These are phyloP conservation scores for Cavenderia fasciculata DNA, from an alignment of 78 protist species.

Conservation along the genomic window DNA sequence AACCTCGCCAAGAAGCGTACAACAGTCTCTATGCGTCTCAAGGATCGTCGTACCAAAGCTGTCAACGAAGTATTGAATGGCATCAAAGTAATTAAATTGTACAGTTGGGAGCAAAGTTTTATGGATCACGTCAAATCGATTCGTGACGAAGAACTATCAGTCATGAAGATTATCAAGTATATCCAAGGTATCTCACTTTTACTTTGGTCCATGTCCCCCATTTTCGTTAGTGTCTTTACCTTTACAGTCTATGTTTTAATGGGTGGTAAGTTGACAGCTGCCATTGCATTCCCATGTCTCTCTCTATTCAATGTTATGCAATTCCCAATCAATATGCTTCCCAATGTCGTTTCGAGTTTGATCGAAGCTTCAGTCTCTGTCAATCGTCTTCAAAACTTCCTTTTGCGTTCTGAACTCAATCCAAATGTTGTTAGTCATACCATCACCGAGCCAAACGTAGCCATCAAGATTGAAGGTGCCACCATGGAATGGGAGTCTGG, in stretches of 20 bases:
- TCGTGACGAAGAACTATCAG: constrained; percentile 30
- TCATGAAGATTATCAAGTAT: constrained; percentile 10
- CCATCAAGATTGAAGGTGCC: constrained; percentile 19
- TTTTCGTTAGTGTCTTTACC: constrained; percentile 80
- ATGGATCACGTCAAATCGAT: constrained; percentile 34
- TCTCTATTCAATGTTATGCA: constrained; percentile 90
- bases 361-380: constrained; percentile 87
- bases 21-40: constrained; percentile 53
- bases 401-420: constrained; percentile 56
- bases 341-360: constrained; percentile 61
- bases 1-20: constrained; percentile 31
- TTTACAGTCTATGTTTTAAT: constrained; percentile 71
- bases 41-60: constrained; percentile 72
- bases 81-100: constrained; percentile 86
- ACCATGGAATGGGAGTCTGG: constrained; percentile 71
- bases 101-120: constrained; percentile 87
- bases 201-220: constrained; percentile 82
- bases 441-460: background rate
- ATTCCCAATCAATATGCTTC: constrained; percentile 91
- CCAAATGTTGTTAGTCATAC: constrained; percentile 50
- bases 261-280: constrained; percentile 82
- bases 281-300: constrained; percentile 88
- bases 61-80: constrained; percentile 85
- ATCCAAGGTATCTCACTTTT: constrained; percentile 52
- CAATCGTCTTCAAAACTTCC: constrained; percentile 81